Base-by-base conservation (phyloP, 306 rosid genomes). In the Dalbergia cochinchinensis region DNA sequence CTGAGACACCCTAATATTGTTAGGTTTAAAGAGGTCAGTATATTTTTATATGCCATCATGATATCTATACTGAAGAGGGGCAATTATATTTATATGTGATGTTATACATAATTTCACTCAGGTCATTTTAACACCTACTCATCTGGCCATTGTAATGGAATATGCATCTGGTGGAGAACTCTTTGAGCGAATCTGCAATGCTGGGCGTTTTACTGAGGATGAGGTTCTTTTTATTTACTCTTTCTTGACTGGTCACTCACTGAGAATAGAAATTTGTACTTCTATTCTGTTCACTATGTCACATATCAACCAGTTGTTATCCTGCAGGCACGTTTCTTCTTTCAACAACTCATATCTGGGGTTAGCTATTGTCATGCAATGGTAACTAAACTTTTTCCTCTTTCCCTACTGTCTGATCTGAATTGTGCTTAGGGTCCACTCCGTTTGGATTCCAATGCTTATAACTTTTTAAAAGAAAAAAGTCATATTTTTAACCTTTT, bases 291-390 rank as follows among this genome's bases (percentile, higher is more conserved):
- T 77, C 15, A 5, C 15, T 71, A 33, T 57, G 12, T 61, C 60
- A 51, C 71, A 68, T 74, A 76, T 60, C 78, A 59, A 74, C 67
- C 48, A 5, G 8, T 41, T 85, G 16, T 57, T 74, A 39, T 86
- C 85, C 20, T 90, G 71, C 82, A 95, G 99, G 98, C 98, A 53
- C 98, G 99, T 53, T 95, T 95, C 93, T 95, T 95, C 86, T 95
- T 95, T 88, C 99, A 93, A 58, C 99, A 95, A 83, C 99, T 95
- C 74, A 90, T 95, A 85, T 95, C 98, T 14, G 99, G 99, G 82
- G 99, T 95, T 70, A 95, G 98, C 86, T 95, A 87, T 79, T 95
- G 97, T 83, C 99, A 95, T 83, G 96, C 93, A 34, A 95, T 95
- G 99, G 99, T 93, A 92, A 80, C 66, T 61, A 8, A 88, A 53